Evolutionary conservation across 78 protist genomes (phyloP).

Genomic region (Mastigamoeba balamuthi): DNA sequence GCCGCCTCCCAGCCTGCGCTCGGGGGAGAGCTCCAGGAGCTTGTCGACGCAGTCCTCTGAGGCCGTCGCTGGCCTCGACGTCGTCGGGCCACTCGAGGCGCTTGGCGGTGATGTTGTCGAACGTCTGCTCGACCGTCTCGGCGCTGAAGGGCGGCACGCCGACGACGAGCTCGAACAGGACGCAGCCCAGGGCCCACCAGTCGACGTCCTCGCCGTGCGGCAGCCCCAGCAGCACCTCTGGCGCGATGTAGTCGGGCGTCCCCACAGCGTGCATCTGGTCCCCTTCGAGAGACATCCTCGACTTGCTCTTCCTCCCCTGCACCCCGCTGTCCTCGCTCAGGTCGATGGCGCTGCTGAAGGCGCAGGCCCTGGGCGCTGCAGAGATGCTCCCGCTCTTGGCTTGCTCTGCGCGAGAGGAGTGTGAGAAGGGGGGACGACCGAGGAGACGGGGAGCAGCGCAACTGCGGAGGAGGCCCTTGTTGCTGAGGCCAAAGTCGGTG

Average conservation of each 20-base stretch:
- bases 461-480: conserved; percentile 25
- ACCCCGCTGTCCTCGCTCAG: too few species aligned
- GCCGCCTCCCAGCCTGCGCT: conserved; percentile 26
- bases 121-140: conserved; percentile 39
- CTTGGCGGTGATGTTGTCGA: conserved; percentile 38
- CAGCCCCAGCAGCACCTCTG: conserved; percentile 80
- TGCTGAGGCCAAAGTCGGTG: conserved; percentile 48
- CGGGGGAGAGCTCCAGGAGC: conserved; percentile 30
- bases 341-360: too few species aligned
- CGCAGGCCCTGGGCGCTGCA: too few species aligned
- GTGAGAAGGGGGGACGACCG: not conserved
- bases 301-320: too few species aligned
- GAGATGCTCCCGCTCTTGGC: too few species aligned
- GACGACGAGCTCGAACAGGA: conserved; percentile 33
- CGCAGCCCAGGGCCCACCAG: conserved; percentile 53
- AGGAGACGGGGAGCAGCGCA: not conserved
- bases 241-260: conserved; percentile 95
- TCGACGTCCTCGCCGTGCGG: conserved; percentile 56
- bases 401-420: conserved; percentile 25
- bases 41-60: conserved; percentile 37
- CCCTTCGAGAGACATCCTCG: too few species aligned
- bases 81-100: conserved; percentile 40
- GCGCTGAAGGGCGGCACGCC: conserved; percentile 47
- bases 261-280: conserved; percentile 53
- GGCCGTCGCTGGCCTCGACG: conserved; percentile 31